phyloP scores from a whole-genome alignment of 768 basidiomycete species.

The Termitomyces sp. region DNA sequence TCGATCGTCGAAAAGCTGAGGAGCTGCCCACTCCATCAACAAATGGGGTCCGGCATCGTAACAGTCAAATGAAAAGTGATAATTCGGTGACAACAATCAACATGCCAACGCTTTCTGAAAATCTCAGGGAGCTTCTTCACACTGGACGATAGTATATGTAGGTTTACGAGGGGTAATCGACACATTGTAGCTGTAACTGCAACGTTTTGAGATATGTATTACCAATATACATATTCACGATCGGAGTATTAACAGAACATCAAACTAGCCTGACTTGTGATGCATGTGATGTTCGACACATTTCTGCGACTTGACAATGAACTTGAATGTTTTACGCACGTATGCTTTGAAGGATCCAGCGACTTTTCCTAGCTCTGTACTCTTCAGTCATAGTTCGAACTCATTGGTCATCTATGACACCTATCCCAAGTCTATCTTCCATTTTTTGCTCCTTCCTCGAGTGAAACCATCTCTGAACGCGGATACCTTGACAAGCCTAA shows the following conservation, averaged over 20 bases:
- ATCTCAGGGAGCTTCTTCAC: slow-evolving; percentile 58
- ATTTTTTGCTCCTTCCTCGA: slow-evolving; percentile 84
- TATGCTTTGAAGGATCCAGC: slow-evolving; percentile 57
- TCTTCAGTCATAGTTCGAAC: slow-evolving; percentile 51
- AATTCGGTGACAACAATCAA: slow-evolving; percentile 25
- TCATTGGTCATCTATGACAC: slow-evolving; percentile 71
- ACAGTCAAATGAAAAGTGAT: slow-evolving; percentile 2
- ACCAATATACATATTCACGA: not conserved
- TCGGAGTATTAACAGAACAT: not conserved
- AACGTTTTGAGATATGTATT: not conserved
- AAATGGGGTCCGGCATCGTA: slow-evolving; percentile 23
- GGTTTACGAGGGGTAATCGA: not conserved
- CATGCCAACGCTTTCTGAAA: slow-evolving; percentile 54
- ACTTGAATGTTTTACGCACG: slow-evolving; percentile 52
- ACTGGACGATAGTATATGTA: slow-evolving; percentile 29
- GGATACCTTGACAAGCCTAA: slow-evolving; percentile 49
- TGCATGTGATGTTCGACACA: not conserved
- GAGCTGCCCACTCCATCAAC: slow-evolving; percentile 38
- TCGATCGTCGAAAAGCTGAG: slow-evolving; percentile 77
- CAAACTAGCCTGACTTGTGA: not conserved
- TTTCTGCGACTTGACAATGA: slow-evolving; percentile 25
- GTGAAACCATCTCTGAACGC: slow-evolving; percentile 28
- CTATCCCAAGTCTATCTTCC: slow-evolving; percentile 83
- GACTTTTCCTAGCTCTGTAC: slow-evolving; percentile 55
- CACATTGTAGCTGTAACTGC: not conserved